Base-by-base conservation (phyloP, 768 basidiomycete species). In the Suillus placidus region DNA sequence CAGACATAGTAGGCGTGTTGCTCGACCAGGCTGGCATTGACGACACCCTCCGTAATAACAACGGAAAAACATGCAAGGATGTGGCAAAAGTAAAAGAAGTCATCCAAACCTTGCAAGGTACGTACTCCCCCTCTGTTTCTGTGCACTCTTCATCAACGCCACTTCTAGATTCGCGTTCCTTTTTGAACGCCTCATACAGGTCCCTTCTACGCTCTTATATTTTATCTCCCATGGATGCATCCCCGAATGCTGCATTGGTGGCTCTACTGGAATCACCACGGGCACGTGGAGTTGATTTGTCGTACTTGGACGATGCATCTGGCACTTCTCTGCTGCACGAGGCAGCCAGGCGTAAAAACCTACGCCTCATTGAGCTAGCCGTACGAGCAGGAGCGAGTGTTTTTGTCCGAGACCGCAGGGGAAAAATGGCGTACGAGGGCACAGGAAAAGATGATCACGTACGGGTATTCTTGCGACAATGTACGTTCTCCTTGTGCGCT, bases 301-400 rank as follows among this genome's bases (percentile, higher is more conserved):
- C 89, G 0, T 90, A 91, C 64, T 81, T 95, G 14, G 94, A 97
- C 68, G 87, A 91, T 60, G 81, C 83, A n/a, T 84, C 88, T 2
- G 95, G 95, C 0, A 83, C 85, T 3, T 88, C 92, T 0, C 77
- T 97, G 6, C 81, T 98, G 1, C 96, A 98, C 68, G 95, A 96
- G 75, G 94, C 95, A 1, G 92, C 93, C 0, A 81, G 85, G 42
- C 83, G 94, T 18, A 89, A 90, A 66, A 94, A 97, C 72, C 78
- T 97, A 26, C 82, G 88, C 5, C 78, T 97, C 23, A 86, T 97
- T 34, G 93, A 97, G 71, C 83, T 94, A n/a, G 90, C 88, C 0
- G 87, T 95, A 2, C 85, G 90, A 30, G 90, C 91, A 10, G 95
- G 95, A 0, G 94, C 93, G 0, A 94, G 96, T 72, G 91, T 96